phyloP scores from a whole-genome alignment of 179 eudicot genomes.

The Silene vulgaris region DNA sequence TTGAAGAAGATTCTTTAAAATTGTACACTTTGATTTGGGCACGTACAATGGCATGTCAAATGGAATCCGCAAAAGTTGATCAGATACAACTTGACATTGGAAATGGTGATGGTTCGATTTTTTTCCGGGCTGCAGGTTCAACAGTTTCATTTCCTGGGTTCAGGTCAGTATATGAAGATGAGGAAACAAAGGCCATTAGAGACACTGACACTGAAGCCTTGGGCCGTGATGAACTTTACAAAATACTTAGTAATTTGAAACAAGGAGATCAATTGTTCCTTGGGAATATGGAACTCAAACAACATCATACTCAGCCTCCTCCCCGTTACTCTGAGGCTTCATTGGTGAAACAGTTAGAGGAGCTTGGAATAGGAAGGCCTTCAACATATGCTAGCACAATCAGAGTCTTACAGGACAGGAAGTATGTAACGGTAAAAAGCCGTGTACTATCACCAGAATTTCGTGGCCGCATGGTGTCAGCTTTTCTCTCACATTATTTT shows the following conservation, averaged over 20 bases:
- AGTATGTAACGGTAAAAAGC: conserved; percentile 60
- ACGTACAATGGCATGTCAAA: conserved; percentile 89
- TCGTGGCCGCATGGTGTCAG: conserved; percentile 98
- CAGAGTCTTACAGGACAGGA: conserved; percentile 81
- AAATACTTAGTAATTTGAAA: conserved; percentile 46
- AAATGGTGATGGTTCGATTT: conserved; percentile 39
- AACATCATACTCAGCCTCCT: conserved; percentile 79
- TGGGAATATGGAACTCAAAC: conserved; percentile 51
- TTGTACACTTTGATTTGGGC: conserved; percentile 86
- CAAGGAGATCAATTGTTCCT: conserved; percentile 48
- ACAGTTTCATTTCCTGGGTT: conserved; percentile 62
- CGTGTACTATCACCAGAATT: conserved; percentile 67
- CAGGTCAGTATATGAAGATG: conserved; percentile 62
- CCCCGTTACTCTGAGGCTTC: conserved; percentile 85
- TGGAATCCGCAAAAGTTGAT: conserved; percentile 62
- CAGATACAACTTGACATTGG: conserved; percentile 74
- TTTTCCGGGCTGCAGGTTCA: conserved; percentile 64
- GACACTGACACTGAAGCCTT: conserved; percentile 39
- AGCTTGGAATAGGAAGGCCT: conserved; percentile 97
- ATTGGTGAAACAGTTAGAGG: conserved; percentile 79
- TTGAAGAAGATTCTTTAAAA: conserved; percentile 77
- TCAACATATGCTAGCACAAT: conserved; percentile 85
- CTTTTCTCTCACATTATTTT: conserved; percentile 79
- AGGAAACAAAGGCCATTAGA: conserved; percentile 49
- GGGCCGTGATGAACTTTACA: conserved; percentile 39